Percentiles rank a stretch among this genome's conserved stretches.
Conservation (phyloP, 1,284 basidiomycete genomes). For the Apiotrichum gamsii region DNA sequence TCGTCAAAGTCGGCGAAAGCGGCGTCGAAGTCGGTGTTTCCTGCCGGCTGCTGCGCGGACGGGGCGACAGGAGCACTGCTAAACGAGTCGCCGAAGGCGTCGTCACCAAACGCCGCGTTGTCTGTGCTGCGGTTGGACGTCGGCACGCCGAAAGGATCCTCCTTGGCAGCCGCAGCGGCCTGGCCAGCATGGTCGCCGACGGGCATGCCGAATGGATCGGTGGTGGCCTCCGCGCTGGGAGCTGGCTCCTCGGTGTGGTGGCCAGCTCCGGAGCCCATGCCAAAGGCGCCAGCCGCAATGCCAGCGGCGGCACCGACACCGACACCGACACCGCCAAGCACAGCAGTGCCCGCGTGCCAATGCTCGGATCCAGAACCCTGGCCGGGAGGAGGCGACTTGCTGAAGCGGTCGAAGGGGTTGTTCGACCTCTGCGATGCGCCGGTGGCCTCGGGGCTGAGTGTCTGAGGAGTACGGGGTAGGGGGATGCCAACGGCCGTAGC, state of each 20-base stretch:
- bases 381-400: background rate
- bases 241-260: no score
- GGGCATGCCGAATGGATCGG: conserved; percentile 60
- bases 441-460: conserved; percentile 46
- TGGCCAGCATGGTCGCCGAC: background rate
- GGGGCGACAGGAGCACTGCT: conserved; percentile 37
- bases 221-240: conserved; percentile 42
- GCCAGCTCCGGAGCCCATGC: conserved; percentile 7
- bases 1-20: conserved; percentile 59
- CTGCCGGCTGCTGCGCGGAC: conserved; percentile 42
- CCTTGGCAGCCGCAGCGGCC: no score
- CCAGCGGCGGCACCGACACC: conserved; percentile 22
- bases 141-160: conserved; percentile 22
- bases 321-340: conserved; percentile 12
- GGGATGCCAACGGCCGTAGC: conserved; percentile 58
- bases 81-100: conserved; percentile 40
- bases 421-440: conserved; percentile 61
- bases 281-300: conserved; percentile 15
- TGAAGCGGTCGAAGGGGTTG: conserved; percentile 79
- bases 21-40: conserved; percentile 36
- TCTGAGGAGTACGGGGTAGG: conserved; percentile 62
- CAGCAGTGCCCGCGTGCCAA: background rate
- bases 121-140: background rate
- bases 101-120: conserved; percentile 20
- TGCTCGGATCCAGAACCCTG: background rate